A percentile compares a stretch with the other conserved stretches of the same genome.
These are phyloP conservation scores for Fusarium veterinarium DNA, from an alignment of 2,329 filamentous ascomycete species.

Conservation along the genomic window DNA sequence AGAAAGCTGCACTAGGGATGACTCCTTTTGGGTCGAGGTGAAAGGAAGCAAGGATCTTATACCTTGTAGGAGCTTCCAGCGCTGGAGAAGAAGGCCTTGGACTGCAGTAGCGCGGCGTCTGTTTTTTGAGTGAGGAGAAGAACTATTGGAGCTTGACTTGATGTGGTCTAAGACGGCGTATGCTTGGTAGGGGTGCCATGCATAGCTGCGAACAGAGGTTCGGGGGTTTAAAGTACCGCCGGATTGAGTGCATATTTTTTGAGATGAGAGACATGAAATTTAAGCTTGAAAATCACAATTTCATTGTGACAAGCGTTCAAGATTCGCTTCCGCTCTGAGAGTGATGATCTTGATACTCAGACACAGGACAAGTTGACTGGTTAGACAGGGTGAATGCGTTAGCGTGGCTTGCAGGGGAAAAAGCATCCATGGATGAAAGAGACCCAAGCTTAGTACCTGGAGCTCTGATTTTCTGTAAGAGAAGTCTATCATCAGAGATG, in stretches of 20 bases:
- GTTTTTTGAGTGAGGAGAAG: conserved; percentile 12
- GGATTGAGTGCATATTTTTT: background rate
- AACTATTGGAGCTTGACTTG: conserved; percentile 37
- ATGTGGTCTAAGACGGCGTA: conserved; percentile 30
- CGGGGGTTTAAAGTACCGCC: background rate
- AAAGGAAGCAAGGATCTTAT: conserved; percentile 20
- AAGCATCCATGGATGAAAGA: background rate
- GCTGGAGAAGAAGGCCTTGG: conserved; percentile 42
- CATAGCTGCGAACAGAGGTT: conserved; percentile 39
- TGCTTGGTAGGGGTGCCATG: conserved; percentile 17
- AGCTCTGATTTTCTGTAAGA: background rate
- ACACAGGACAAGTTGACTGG: background rate
- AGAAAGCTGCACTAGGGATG: conserved; percentile 33
- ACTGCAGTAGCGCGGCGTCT: conserved; percentile 40
- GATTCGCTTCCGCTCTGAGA: background rate
- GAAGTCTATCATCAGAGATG: background rate
- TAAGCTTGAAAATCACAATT: conserved; percentile 22
- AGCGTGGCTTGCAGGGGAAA: background rate
- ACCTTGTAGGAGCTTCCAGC: conserved; percentile 39
- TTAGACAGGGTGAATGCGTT: background rate
- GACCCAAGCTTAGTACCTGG: background rate
- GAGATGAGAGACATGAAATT: conserved; percentile 6
- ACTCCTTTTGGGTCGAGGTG: conserved; percentile 38
- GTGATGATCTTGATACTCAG: background rate
- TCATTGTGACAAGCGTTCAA: background rate